phyloP scores from a whole-genome alignment of 2,329 filamentous ascomycete genomes.

The Trichoderma citrinoviride region DNA sequence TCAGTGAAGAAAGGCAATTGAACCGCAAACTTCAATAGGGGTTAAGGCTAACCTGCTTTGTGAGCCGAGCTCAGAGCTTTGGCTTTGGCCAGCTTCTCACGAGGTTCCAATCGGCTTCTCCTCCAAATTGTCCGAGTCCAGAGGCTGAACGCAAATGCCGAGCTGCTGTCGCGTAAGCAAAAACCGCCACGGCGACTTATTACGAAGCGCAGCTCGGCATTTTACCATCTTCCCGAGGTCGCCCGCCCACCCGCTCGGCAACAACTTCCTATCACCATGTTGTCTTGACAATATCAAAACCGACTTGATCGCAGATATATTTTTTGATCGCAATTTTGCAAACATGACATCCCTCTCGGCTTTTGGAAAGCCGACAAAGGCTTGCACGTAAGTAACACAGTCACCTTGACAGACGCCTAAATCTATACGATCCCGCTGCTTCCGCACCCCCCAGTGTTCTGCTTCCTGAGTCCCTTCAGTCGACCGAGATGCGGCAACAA shows the following conservation, averaged over 20 bases:
- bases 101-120: too few relatives aligned
- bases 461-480: not conserved
- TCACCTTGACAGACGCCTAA: too few relatives aligned
- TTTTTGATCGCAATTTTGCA: not conserved
- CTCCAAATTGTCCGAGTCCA: not conserved
- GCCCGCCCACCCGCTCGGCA: not conserved
- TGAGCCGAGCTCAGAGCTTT: too few relatives aligned
- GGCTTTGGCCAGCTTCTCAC: too few relatives aligned
- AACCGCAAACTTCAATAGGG: too few relatives aligned
- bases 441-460: not conserved
- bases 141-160: not conserved
- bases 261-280: not conserved
- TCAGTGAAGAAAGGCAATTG: too few relatives aligned
- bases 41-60: too few relatives aligned
- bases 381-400: not conserved
- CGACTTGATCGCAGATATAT: not conserved
- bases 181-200: too few relatives aligned
- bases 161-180: not conserved
- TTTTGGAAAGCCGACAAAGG: constrained; percentile 1
- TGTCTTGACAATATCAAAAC: not conserved
- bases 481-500: not conserved
- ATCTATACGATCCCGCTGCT: not conserved
- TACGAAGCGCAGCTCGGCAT: not conserved
- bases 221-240: not conserved
- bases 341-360: not conserved